Evolutionary conservation across 306 rosid genomes (phyloP), one percentile per base, ranked within the genome.

Genomic region (Citrullus colocynthis): DNA sequence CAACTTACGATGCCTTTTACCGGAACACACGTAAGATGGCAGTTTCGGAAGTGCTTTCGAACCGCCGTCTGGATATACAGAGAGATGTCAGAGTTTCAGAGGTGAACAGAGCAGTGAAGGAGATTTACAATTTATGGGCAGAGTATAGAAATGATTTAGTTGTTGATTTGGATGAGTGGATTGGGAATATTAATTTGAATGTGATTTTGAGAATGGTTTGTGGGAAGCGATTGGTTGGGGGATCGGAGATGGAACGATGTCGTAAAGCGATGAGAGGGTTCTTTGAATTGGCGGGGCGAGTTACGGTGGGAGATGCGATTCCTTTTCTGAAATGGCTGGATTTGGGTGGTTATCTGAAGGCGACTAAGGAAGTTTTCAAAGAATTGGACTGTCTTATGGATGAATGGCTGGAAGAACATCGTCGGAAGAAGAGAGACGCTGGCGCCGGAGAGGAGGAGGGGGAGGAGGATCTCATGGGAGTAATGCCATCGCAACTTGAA

Each of bases 401-500:
- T 80, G 54, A 24, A 6, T 89, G 88, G 91, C 64, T 87, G 9
- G 86, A 84, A 55, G 91, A 90, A 75, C 91, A 88, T 67, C 63
- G 65, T 6, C 63, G 20, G 52, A 75, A 75, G 36, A 37, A 75
- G 36, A n/a, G 36, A 11, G 52, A 32, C 37, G 41, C 36, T n/a
- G 77, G 28, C 1, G 73, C 66, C 67, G 18, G 74, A 80, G 77
- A 7, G 30, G 39, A n/a, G 7, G 4, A n/a, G 7, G 90, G n/a
- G n/a, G n/a, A n/a, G n/a, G n/a, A n/a, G n/a, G n/a, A 86, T 57
- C 84, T 90, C 77, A 84, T 90, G 66, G 86, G 80, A 49, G 80
- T 79, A 2, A 55, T 88, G 87, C 21, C 82, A 6, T 57, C 66
- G 0, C 48, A 55, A 0, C 81, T 88, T 32, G 21, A 84, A 1